These are phyloP conservation scores for Yamadazyma akitaensis DNA, from an alignment of 805 yeast genomes.

Conservation along the genomic window DNA sequence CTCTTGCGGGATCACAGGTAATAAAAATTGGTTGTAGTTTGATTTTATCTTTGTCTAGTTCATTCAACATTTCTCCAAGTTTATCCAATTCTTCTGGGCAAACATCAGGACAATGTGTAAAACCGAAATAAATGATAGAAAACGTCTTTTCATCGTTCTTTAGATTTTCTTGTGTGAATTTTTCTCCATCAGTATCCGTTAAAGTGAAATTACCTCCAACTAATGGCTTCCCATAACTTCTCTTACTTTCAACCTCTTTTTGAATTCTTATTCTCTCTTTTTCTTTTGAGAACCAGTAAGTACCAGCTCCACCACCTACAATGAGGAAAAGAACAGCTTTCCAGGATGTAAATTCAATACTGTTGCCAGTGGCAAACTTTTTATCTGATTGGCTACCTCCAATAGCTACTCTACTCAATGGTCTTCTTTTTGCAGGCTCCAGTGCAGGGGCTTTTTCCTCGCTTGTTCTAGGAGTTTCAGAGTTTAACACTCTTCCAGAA, in stretches of 20 bases:
- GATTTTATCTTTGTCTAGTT: constrained; percentile 50
- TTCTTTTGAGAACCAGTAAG: constrained; percentile 69
- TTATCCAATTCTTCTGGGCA: constrained; percentile 98
- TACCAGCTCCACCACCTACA: constrained; percentile 66
- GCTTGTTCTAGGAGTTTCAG: not conserved
- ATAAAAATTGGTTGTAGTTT: constrained; percentile 82
- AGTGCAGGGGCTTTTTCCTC: not conserved
- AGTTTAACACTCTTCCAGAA: not conserved
- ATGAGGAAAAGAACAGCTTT: constrained; percentile 69
- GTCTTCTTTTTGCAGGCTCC: constrained; percentile 40
- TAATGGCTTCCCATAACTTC: constrained; percentile 88
- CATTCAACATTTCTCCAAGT: constrained; percentile 67
- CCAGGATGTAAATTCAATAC: constrained; percentile 80
- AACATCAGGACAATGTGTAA: constrained; percentile 96
- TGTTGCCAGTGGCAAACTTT: constrained; percentile 35
- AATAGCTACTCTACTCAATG: constrained; percentile 75
- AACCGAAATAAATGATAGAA: constrained; percentile 89
- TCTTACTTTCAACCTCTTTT: constrained; percentile 77
- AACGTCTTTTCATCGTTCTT: constrained; percentile 50
- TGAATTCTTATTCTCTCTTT: constrained; percentile 71
- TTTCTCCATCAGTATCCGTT: constrained; percentile 64
- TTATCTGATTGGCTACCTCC: constrained; percentile 49
- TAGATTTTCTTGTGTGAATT: constrained; percentile 75
- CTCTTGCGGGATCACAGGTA: constrained; percentile 97
- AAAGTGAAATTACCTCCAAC: constrained; percentile 88